Evolutionary conservation across 2,329 filamentous ascomycete species (phyloP).

Genomic region (Botrytis hyacinthi): DNA sequence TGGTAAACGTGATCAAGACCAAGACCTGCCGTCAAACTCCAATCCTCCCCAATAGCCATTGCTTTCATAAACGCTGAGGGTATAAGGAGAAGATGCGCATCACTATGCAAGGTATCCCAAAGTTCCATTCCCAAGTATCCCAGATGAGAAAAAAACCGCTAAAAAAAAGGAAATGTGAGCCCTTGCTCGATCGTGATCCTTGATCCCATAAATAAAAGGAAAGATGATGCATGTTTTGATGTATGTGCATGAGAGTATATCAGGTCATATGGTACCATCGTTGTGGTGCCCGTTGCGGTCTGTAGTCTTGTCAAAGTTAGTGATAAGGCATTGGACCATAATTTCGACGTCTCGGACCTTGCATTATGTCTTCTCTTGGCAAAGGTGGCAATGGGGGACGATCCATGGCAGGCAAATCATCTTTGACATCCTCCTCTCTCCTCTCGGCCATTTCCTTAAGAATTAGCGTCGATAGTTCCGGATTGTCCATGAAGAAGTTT

Average conservation of each 20-base stretch:
- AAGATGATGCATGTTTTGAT: not conserved
- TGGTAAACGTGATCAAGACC: not conserved
- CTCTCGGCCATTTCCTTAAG: conserved; percentile 48
- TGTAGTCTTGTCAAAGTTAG: conserved; percentile 14
- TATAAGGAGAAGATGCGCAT: conserved; percentile 16
- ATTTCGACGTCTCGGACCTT: conserved; percentile 26
- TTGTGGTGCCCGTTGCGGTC: not conserved
- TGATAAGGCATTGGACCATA: conserved; percentile 20
- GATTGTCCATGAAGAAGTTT: conserved; percentile 46
- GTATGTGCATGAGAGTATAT: not conserved
- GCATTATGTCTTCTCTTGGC: conserved; percentile 21
- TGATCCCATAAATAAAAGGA: not conserved
- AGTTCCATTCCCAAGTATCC: not conserved
- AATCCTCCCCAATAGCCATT: not conserved
- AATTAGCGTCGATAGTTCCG: conserved; percentile 48
- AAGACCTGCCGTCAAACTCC: not conserved
- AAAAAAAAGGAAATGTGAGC: not conserved
- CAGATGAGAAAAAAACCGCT: not conserved
- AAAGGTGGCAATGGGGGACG: conserved; percentile 11
- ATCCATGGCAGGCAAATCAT: conserved; percentile 44
- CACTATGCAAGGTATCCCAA: conserved; percentile 18
- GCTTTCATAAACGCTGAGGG: conserved; percentile 15
- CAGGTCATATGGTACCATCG: not conserved
- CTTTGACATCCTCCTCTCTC: conserved; percentile 43
- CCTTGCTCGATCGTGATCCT: conserved; percentile 3